A percentile compares a stretch with the other conserved stretches of the same genome.
These are phyloP conservation scores for Phialemoniopsis sp. DNA, from an alignment of 2,329 filamentous ascomycete species.

Conservation along the genomic window DNA sequence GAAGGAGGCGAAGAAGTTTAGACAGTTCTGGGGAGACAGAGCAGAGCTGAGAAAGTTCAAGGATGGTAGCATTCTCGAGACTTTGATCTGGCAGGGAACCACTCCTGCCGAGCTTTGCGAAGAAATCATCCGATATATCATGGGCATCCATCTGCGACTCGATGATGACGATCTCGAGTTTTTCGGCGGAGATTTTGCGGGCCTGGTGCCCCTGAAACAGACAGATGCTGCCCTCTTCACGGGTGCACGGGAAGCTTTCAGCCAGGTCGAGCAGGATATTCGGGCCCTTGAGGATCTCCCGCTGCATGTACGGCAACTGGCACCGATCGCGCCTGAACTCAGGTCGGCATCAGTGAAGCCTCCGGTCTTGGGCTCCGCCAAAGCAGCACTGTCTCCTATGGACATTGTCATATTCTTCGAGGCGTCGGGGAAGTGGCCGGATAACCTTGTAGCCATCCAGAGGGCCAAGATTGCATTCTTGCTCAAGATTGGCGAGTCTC, in stretches of 20 bases:
- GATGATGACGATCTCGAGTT: constrained; percentile 48
- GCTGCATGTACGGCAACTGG: constrained; percentile 78
- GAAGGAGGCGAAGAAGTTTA: constrained; percentile 75
- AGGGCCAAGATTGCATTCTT: constrained; percentile 90
- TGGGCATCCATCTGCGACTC: constrained; percentile 65
- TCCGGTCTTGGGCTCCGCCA: constrained; percentile 42
- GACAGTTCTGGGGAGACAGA: constrained; percentile 92
- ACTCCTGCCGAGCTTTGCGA: constrained; percentile 64
- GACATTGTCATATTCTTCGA: constrained; percentile 89
- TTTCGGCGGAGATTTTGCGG: constrained; percentile 46
- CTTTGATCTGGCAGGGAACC: constrained; percentile 73
- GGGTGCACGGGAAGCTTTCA: constrained; percentile 64
- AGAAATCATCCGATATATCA: constrained; percentile 72
- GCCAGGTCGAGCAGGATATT: constrained; percentile 70
- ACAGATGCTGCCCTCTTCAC: constrained; percentile 60
- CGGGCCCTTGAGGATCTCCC: constrained; percentile 78
- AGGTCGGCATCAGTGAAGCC: constrained; percentile 65
- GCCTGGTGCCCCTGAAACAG: constrained; percentile 39
- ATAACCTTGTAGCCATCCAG: constrained; percentile 86
- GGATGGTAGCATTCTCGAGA: constrained; percentile 90
- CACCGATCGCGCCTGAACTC: constrained; percentile 66
- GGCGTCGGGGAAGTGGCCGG: constrained; percentile 88
- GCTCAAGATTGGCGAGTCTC: constrained; percentile 67
- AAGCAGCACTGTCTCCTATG: constrained; percentile 50
- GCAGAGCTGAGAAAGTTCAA: constrained; percentile 91